Conservation (phyloP, 371 early-diverging fungal species). For the Zopfochytrium polystomum region DNA sequence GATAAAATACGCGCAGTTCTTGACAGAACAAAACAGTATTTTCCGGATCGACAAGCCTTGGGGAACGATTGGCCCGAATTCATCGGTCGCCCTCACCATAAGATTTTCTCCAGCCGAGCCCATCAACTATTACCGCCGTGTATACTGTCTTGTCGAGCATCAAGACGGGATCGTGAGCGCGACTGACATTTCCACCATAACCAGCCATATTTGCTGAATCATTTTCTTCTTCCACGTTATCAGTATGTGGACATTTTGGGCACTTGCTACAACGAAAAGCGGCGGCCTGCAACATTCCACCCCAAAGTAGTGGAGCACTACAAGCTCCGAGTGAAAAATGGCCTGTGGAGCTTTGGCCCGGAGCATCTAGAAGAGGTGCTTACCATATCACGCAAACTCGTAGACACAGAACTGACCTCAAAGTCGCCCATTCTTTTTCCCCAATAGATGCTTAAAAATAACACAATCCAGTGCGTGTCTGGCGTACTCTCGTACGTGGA, state of each 20-base stretch:
- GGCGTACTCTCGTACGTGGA: slow-evolving; percentile 34
- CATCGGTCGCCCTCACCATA: slow-evolving; percentile 45
- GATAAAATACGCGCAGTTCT: slow-evolving; percentile 31
- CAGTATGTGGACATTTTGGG: slow-evolving; percentile 49
- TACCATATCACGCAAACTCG: neutral
- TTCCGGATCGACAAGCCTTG: slow-evolving; percentile 49
- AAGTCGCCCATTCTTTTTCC: no score
- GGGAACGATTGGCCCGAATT: slow-evolving; percentile 42
- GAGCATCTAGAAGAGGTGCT: slow-evolving; percentile 52
- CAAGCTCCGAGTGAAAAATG: slow-evolving; percentile 36
- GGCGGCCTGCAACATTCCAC: slow-evolving; percentile 48
- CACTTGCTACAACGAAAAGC: slow-evolving; percentile 49
- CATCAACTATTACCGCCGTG: slow-evolving; percentile 50
- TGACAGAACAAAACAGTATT: slow-evolving; percentile 37
- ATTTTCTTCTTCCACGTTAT: neutral
- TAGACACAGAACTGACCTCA: neutral
- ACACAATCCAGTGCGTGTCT: slow-evolving; percentile 27
- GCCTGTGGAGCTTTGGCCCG: slow-evolving; percentile 45
- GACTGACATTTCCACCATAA: neutral
- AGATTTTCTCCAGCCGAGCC: slow-evolving; percentile 47
- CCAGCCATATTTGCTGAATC: no score
- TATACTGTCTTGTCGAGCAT: slow-evolving; percentile 52
- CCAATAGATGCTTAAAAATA: slow-evolving; percentile 51
- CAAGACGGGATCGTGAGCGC: slow-evolving; percentile 42
- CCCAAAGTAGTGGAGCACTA: slow-evolving; percentile 42